phyloP scores from a whole-genome alignment of 768 basidiomycete species.

The Naganishia onofrii region DNA sequence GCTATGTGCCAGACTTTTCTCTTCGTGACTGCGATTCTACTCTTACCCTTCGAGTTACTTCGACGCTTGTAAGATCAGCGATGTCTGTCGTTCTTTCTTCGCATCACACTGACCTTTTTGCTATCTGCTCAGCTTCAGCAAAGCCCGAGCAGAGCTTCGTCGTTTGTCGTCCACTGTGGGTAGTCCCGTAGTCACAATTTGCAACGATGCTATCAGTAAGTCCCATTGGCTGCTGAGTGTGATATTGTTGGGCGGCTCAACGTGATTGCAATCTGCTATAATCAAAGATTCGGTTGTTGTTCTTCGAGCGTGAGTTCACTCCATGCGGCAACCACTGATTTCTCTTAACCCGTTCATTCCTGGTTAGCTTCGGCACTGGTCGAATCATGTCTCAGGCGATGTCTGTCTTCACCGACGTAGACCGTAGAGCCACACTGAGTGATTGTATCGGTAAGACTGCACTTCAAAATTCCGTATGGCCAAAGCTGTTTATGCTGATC shows the following conservation, averaged over 20 bases:
- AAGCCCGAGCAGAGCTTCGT: constrained; percentile 39
- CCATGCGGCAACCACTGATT: not conserved
- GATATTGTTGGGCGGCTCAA: not conserved
- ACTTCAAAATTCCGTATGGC: not conserved
- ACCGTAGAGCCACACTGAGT: constrained; percentile 35
- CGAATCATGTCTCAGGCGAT: constrained; percentile 15
- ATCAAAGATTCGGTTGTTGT: constrained; percentile 33
- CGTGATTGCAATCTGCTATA: not conserved
- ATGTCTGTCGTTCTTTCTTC: constrained; percentile 22
- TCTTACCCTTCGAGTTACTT: constrained; percentile 37
- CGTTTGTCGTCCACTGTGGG: constrained; percentile 36
- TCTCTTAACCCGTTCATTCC: not conserved
- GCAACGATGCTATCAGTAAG: constrained; percentile 45
- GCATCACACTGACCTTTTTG: constrained; percentile 4
- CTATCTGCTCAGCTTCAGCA: not conserved
- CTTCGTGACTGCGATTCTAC: constrained; percentile 30
- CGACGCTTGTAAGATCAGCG: constrained; percentile 34
- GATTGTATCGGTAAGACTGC: constrained; percentile 37
- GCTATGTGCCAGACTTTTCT: constrained; percentile 28
- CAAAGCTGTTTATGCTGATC: too few species aligned
- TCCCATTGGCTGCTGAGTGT: not conserved
- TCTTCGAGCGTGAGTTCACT: constrained; percentile 39
- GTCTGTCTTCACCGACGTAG: constrained; percentile 36
- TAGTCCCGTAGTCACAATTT: constrained; percentile 41
- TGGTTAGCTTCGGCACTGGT: constrained; percentile 8